These are phyloP conservation scores for Parascedosporium putredinis DNA, from an alignment of 2,329 filamentous ascomycete species.

Conservation along the genomic window DNA sequence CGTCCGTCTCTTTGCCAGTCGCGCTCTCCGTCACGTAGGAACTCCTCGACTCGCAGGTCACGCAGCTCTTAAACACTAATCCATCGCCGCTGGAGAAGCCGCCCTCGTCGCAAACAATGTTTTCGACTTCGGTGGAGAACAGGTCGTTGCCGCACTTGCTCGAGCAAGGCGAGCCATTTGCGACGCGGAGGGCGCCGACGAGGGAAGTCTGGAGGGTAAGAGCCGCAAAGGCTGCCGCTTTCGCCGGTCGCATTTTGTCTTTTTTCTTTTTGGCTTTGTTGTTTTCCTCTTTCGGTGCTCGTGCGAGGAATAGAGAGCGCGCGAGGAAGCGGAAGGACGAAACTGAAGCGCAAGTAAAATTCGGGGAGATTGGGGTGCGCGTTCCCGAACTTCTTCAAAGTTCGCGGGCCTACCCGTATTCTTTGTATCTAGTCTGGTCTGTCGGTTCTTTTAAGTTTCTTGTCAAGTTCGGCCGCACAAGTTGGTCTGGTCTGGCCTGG, in stretches of 20 bases:
- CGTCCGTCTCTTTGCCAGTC: constrained; percentile 33
- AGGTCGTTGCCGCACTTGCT: constrained; percentile 44
- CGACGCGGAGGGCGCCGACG: constrained; percentile 27
- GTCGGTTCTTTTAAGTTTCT: too few species aligned
- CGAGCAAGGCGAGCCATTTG: constrained; percentile 37
- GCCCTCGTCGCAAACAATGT: constrained; percentile 36
- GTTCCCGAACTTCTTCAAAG: too few species aligned
- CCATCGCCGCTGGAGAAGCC: constrained; percentile 30
- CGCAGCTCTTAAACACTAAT: constrained; percentile 39
- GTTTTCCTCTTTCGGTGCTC: neutral
- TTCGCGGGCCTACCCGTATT: too few species aligned
- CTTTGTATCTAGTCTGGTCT: too few species aligned
- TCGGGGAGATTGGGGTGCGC: too few species aligned
- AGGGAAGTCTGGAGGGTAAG: neutral
- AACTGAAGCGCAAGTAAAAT: neutral
- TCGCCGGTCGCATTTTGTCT: neutral
- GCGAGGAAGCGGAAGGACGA: neutral
- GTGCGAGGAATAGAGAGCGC: neutral
- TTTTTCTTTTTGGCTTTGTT: neutral
- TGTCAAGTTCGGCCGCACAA: too few species aligned
- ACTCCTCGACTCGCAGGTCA: constrained; percentile 42
- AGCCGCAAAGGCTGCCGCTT: neutral
- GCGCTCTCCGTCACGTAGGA: constrained; percentile 24
- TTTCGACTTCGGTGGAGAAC: constrained; percentile 30
- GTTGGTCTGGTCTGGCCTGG: too few species aligned